Conservation (phyloP, 2,329 filamentous ascomycete genomes). For the Beauveria sp. region DNA sequence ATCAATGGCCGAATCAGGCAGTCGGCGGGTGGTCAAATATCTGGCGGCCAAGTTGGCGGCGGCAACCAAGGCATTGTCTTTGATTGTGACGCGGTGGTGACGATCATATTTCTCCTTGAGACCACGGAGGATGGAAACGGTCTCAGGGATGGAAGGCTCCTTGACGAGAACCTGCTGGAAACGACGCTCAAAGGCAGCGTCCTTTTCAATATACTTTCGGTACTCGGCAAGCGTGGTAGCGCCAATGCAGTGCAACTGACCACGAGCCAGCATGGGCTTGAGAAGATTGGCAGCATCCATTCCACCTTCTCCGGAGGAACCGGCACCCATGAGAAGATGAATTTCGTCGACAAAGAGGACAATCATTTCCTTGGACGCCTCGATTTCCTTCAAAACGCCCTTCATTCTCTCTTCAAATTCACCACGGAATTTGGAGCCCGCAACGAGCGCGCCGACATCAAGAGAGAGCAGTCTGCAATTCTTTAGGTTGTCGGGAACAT, state of each 20-base stretch:
- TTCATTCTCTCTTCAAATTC: conserved; percentile 99
- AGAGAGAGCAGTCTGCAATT: conserved; percentile 90
- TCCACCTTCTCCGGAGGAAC: conserved; percentile 86
- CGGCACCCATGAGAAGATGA: conserved; percentile 95
- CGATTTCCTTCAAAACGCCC: conserved; percentile 93
- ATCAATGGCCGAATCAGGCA: conserved; percentile 95
- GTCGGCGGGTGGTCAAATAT: conserved; percentile 82
- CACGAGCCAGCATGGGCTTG: conserved; percentile 95
- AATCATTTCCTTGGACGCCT: conserved; percentile 91
- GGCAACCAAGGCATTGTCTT: conserved; percentile 86
- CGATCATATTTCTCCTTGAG: conserved; percentile 97
- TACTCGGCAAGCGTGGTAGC: conserved; percentile 94
- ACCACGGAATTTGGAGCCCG: conserved; percentile 95
- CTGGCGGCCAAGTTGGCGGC: conserved; percentile 86
- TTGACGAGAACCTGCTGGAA: conserved; percentile 98
- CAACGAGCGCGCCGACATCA: conserved; percentile 89
- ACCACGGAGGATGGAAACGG: conserved; percentile 95
- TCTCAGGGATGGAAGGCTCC: conserved; percentile 82
- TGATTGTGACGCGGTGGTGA: conserved; percentile 94
- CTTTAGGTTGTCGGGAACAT: conserved; percentile 92
- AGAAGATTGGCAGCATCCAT: conserved; percentile 98
- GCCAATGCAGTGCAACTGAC: conserved; percentile 95
- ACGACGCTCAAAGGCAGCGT: conserved; percentile 92
- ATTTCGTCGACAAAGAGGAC: conserved; percentile 98
- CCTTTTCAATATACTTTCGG: conserved; percentile 98